Evolutionary conservation across 179 eudicot genomes (phyloP), one percentile per base, ranked within the genome.

Genomic region (Carnegiea gigantea): DNA sequence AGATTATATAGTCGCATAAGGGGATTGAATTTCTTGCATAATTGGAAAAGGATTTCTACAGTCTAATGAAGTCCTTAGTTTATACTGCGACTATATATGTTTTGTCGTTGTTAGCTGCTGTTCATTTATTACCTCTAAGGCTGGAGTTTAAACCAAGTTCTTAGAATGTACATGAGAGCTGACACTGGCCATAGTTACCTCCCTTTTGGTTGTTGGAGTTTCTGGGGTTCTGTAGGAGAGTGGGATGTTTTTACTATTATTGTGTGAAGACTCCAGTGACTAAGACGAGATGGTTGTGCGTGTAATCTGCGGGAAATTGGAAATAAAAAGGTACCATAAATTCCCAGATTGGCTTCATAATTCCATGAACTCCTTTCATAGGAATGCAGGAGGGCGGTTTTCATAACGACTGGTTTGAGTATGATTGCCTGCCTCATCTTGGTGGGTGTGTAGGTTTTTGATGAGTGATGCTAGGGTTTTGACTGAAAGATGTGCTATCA

Each of bases 291-390:
- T 30, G 46, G 28, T 12, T 20, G 8, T 62, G 36, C 13, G 57
- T 77, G 70, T 18, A 33, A 17, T 51, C 18, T 40, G 43, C 70
- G 48, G 46, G 60, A 78, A 78, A 12, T 67, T 48, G 81, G 38
- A 26, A 11, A 17, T n/a, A 53, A 53, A 33, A 73, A 54, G 2
- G 18, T 20, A 33, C 23, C 43, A 13, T 53, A 3, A 21, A 73
- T 40, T 21, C 53, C 28, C 6, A 21, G 77, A 44, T 67, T 67
- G 71, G 71, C 3, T 67, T 26, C 38, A 67, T 67, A 26, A 24
- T 67, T 26, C 71, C 71, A 67, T 12, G 33, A 67, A 28, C 5
- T 24, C 33, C 14, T n/a, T 24, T 67, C 48, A 73, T 13, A 73
- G 59, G 24, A n/a, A 73, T 46, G 9, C 20, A 11, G 77, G 11